Evolutionary conservation across 1,284 basidiomycete genomes (phyloP), one percentile per base, ranked within the genome.

Genomic region (Apiotrichum domesticum): DNA sequence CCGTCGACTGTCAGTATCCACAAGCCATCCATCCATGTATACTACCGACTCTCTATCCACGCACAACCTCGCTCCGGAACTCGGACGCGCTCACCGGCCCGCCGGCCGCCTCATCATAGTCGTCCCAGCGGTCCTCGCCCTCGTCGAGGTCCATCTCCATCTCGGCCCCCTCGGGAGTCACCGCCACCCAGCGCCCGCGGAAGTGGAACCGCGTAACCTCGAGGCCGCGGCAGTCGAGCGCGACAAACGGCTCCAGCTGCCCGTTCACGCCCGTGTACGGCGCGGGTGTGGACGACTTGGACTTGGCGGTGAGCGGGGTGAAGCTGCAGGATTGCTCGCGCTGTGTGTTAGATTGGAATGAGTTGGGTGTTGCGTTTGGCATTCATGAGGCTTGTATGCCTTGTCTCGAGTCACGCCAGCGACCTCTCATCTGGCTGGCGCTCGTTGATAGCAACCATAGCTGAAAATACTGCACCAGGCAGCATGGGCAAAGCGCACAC

Each of bases 321-420:
- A 77, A 74, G 6, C 67, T 71, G n/a, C 74, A 73, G 2, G 74
- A 75, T 58, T 76, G 73, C 62, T 77, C 74, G 63, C 71, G 72
- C 74, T 77, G 37, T 1, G 51, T 51, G 13, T 39, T 21, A 21
- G 21, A 21, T 21, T 21, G 21, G 21, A 21, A 21, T 21, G 21
- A 21, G 21, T 21, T 21, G 21, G 21, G 21, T 21, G 21, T 21
- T 21, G 21, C 21, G 21, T 21, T 21, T 21, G 21, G 21, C 21
- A 21, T 21, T 21, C 21, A 21, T 21, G 21, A 21, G 21, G 21
- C 21, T 21, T 21, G 21, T 21, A 21, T 21, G 21, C 21, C 21
- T 21, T 21, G 21, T 21, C 21, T 21, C 21, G 21, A 21, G 21
- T 21, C 21, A 21, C 21, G 21, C 21, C 21, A 21, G 21, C 21